Base-by-base conservation (phyloP, 805 yeast species). In the Grigorovia transvaalensis region DNA sequence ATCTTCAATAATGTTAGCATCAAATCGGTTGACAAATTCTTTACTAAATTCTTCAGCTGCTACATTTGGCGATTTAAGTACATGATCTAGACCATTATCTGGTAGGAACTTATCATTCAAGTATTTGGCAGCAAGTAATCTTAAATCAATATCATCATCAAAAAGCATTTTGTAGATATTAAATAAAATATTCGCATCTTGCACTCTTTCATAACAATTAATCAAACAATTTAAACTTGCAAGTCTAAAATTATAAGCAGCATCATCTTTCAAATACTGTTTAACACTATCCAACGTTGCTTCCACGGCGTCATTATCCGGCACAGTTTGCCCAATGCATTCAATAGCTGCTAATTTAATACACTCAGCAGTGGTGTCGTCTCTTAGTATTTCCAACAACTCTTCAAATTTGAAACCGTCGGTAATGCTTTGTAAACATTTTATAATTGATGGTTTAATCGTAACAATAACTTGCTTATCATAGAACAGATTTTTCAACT, bases 91-190 rank as follows among this genome's bases (percentile, higher is more conserved):
- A n/a, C n/a, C 19, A 13, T 2, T 17, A 7, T 11, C 5, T 4
- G 12, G 11, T 13, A 35, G 7, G 9, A 72, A 65, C 5, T 53
- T 41, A 2, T 73, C 62, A 17, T 56, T 56, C n/a, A 81, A 62
- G 51, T 70, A 71, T 1, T 56, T 46, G 0, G 86, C 71, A 0
- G 86, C 76, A 2, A 58, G 17, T 1, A 67, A 65, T 52, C 95
- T 70, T 6, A 85, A 67, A 13, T 74, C 80, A 12, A 73, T 78
- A 57, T 84, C 91, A 59, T 87, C 95, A 64, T 88, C 96, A 50
- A 68, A 67, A 23, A 83, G 61, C 54, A 69, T 73, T 13, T 66
- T 61, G 53, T 71, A 72, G 0, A 74, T 49, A 44, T 56, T 52
- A 43, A 68, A 51, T 12, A 59, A 40, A 51, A 66, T 56, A 9